Evolutionary conservation across 192 early-diverging fungal genomes (phyloP).

Genomic region (Coemansia sp.): DNA sequence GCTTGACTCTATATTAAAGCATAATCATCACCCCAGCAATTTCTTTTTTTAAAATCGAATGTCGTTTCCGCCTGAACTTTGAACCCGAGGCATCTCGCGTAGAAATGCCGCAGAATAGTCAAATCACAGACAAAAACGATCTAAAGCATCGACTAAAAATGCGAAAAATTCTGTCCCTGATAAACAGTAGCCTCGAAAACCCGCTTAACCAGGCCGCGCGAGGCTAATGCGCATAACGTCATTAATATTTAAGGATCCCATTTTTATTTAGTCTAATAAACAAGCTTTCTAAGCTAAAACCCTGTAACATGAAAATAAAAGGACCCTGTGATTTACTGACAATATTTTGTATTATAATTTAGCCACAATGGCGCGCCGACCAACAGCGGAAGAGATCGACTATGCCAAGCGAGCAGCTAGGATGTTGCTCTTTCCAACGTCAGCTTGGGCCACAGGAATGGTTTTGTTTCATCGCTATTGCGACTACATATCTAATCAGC

Average conservation of each 20-base stretch:
- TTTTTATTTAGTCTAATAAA: background rate
- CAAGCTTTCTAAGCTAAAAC: background rate
- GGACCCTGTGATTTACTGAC: background rate
- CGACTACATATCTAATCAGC: background rate
- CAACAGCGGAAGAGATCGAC: slow-evolving; percentile 14
- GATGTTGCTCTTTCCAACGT: slow-evolving; percentile 32
- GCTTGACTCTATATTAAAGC: slow-evolving; percentile 40
- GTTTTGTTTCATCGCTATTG: slow-evolving; percentile 39
- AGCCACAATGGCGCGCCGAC: slow-evolving; percentile 1
- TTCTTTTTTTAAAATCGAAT: background rate
- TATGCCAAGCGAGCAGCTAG: slow-evolving; percentile 17
- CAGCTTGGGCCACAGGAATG: slow-evolving; percentile 31
- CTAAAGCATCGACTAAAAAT: background rate
- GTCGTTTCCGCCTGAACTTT: background rate
- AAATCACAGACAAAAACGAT: background rate
- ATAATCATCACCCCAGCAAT: slow-evolving; percentile 25
- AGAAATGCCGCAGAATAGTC: background rate
- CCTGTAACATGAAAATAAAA: background rate
- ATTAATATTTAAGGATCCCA: background rate
- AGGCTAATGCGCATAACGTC: no score
- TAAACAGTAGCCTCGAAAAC: no score
- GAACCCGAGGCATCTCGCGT: background rate
- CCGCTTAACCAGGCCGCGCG: no score
- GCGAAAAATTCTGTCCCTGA: no score
- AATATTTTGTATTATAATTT: background rate